phyloP scores from a whole-genome alignment of 495 filamentous ascomycete genomes.

The Schizothecium vesticola region DNA sequence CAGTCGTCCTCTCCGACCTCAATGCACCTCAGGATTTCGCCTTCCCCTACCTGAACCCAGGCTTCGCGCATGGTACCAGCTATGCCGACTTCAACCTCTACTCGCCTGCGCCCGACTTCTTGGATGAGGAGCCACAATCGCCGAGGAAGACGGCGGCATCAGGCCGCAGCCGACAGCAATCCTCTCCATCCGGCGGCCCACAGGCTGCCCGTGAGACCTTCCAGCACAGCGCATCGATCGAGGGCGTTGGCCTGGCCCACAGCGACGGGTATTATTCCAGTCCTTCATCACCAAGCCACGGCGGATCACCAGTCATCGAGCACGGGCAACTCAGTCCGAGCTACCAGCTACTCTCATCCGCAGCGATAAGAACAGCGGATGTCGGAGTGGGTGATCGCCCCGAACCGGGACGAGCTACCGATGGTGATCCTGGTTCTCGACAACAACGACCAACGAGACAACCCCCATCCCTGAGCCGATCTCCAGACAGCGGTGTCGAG shows the following conservation, averaged over 20 bases:
- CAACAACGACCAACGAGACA: not conserved
- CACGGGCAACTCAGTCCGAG: not conserved
- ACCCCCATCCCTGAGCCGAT: not conserved
- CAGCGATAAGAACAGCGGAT: not conserved
- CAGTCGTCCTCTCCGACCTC: conserved; percentile 8
- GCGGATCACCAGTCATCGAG: not conserved
- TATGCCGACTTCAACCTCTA: conserved; percentile 50
- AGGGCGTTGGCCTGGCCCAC: conserved; percentile 9
- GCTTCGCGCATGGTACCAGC: conserved; percentile 34
- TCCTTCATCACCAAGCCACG: not conserved
- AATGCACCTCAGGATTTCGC: conserved; percentile 18
- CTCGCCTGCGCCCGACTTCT: conserved; percentile 40
- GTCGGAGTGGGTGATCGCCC: not conserved
- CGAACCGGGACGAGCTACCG: not conserved
- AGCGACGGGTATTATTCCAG: conserved; percentile 14
- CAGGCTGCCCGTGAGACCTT: not conserved
- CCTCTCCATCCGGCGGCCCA: not conserved
- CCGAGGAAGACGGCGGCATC: conserved; percentile 11
- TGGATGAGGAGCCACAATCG: conserved; percentile 38
- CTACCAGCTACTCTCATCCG: not conserved
- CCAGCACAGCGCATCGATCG: not conserved
- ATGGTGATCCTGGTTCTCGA: not conserved
- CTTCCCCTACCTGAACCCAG: conserved; percentile 41
- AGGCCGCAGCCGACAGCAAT: conserved; percentile 9
- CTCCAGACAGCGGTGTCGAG: not conserved